Base-by-base conservation (phyloP, 2,329 filamentous ascomycete genomes). In the Stemphylium vesicarium region DNA sequence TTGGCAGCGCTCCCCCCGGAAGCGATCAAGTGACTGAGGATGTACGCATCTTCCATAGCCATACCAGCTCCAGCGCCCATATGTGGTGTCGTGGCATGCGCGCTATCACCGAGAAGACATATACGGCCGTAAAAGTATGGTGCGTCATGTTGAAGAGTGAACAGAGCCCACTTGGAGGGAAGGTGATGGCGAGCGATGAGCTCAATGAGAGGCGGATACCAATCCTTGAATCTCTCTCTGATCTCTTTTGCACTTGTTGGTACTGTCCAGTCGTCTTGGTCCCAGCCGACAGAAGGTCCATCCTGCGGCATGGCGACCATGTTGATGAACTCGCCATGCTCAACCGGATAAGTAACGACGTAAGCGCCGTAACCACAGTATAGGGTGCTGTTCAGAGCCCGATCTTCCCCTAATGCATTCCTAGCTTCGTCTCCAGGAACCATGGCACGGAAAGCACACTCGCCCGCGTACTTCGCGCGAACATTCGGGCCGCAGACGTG, bases 361-460 rank as follows among this genome's bases (percentile, higher is more conserved):
- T 89, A 86, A 0, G 81, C 84, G 52, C 78, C 73, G 0, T 80
- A 81, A 0, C 85, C 86, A 48, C 83, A 80, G 66, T 84, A 84
- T 76, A 86, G 81, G 67, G 81, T 80, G 12, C 78, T 74, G 24
- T 83, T 85, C 20, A 70, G 60, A 0, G 81, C 78, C 31, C 81
- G 70, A 39, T 82, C 74, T 5, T 77, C 69, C 5, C 83, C 82
- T 0, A 88, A 64, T 2, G 75, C 75, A 5, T 71, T 62, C 5
- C 75, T 70, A 0, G 83, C 84, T 10, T 78, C 66, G 2, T 78
- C 76, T 77, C 86, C 87, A 0, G 85, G 84, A 3, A 88, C 77
- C 5, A 89, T 73, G 0, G 82, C 82, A 5, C 87, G 80, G 70
- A 85, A 89, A 33, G 84, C 86, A 68, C 82, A 83, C 59, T 86